Evolutionary conservation across 257 asterid genomes (phyloP), one percentile per base, ranked within the genome.

Genomic region (Solanum appendiculatum): DNA sequence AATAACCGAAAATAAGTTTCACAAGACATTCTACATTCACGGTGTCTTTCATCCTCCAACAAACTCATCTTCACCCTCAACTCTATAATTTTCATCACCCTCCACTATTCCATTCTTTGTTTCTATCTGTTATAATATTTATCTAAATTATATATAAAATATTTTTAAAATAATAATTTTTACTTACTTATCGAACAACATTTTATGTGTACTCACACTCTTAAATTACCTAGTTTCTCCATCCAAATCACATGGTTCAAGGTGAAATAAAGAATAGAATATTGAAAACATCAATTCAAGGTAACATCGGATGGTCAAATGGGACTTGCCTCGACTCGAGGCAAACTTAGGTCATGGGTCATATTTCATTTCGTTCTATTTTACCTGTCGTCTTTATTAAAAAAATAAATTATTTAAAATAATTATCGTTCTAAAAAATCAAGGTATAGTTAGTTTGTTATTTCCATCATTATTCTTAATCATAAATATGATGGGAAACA

Each of bases 271-370:
- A 0, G 29, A 46, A 9, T 46, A 46, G 29, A 80, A 46, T 46
- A 80, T 80, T 80, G 27, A 5, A 29, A 80, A 9, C n/a, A 18
- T 0, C 11, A 46, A 29, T 9, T 29, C 66, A 80, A 80, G 40
- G 29, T 80, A 72, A 85, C 42, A 77, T 69, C 37, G 64, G 64
- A 70, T 48, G 88, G 82, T 91, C 88, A 92, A 82, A 87, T 81
- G 58, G 75, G 48, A 92, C 89, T 86, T 36, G 15, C 34, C 54
- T 68, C 44, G 27, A 40, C 37, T 40, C 56, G 16, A 37, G 39
- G 83, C 90, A 90, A 86, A 44, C 63, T 82, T 86, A 3, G 73
- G 60, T 31, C 5, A 16, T 34, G 21, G 4, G 8, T 20, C 29
- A 0, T 60, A 60, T 4, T 9, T 0, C 31, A n/a, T 23, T 58